phyloP scores from a whole-genome alignment of 1,284 basidiomycete genomes.

The Boletellus deceptivus region DNA sequence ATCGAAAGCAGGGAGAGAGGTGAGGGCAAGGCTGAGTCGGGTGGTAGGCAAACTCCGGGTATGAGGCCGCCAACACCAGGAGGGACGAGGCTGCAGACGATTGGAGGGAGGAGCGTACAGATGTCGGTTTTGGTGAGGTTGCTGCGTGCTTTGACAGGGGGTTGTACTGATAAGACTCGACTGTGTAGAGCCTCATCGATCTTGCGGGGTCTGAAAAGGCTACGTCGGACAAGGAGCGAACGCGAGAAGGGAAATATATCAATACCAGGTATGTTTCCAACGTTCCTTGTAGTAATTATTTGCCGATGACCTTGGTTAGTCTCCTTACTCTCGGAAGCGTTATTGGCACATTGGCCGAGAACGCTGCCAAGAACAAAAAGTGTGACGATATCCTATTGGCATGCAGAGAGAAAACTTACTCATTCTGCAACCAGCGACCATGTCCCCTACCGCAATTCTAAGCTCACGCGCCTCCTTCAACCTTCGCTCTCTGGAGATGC shows the following conservation, averaged over 20 bases:
- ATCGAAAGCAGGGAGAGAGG: conserved; percentile 77
- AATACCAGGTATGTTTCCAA: conserved; percentile 66
- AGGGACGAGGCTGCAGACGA: conserved; percentile 65
- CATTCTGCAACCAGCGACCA: conserved; percentile 57
- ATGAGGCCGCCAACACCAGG: conserved; percentile 61
- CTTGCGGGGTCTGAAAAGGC: conserved; percentile 97
- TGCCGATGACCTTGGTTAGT: conserved; percentile 39
- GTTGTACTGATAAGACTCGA: conserved; percentile 13
- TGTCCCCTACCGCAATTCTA: conserved; percentile 94
- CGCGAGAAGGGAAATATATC: conserved; percentile 91
- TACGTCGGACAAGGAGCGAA: conserved; percentile 89
- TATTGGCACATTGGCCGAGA: conserved; percentile 86
- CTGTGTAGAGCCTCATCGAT: conserved; percentile 78
- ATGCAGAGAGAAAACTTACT: not conserved
- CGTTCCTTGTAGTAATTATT: not conserved
- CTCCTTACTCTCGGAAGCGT: conserved; percentile 88
- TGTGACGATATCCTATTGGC: conserved; percentile 27
- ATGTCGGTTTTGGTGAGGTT: conserved; percentile 74
- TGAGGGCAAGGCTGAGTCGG: conserved; percentile 40
- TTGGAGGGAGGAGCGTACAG: conserved; percentile 72
- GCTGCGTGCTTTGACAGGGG: conserved; percentile 8
- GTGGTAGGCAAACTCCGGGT: conserved; percentile 56
- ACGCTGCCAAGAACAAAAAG: conserved; percentile 76
- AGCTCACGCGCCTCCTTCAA: conserved; percentile 91
- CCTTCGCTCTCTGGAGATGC: conserved; percentile 94